Conservation (phyloP, 1,284 basidiomycete genomes). For the Ganoderma multipileum region DNA sequence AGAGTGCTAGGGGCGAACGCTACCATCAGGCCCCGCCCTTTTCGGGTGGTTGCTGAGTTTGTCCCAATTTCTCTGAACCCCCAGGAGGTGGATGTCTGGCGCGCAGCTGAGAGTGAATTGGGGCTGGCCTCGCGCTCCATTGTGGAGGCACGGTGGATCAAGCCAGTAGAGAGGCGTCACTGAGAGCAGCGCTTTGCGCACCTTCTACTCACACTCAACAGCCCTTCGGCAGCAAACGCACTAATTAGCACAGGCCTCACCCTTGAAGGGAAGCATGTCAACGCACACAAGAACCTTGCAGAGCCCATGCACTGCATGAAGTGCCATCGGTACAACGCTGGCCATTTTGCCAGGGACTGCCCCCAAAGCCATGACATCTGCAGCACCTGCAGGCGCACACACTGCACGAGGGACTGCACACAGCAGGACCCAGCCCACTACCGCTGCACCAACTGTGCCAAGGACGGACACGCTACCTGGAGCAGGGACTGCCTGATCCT, state of each 20-base stretch:
- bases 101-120: not conserved
- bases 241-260: constrained; percentile 14
- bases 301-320: constrained; percentile 37
- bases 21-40: not conserved
- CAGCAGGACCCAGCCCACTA: not conserved
- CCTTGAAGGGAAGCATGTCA: constrained; percentile 10
- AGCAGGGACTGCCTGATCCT: not conserved
- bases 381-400: constrained; percentile 33
- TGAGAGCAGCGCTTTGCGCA: constrained; percentile 2
- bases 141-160: not conserved
- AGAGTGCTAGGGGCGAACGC: not conserved
- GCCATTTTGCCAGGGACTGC: constrained; percentile 38
- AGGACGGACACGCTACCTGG: not conserved
- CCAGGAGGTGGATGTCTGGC: not conserved
- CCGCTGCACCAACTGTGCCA: constrained; percentile 25
- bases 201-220: not conserved
- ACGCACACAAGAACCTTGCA: not conserved
- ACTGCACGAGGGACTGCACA: constrained; percentile 25
- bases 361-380: constrained; percentile 25
- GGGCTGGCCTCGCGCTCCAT: not conserved
- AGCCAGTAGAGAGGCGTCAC: not conserved
- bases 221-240: constrained; percentile 17
- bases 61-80: not conserved
- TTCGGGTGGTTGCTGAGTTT: not conserved
- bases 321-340: constrained; percentile 36